Evolutionary conservation across 768 basidiomycete species (phyloP).

Genomic region (Trametes gibbosa): DNA sequence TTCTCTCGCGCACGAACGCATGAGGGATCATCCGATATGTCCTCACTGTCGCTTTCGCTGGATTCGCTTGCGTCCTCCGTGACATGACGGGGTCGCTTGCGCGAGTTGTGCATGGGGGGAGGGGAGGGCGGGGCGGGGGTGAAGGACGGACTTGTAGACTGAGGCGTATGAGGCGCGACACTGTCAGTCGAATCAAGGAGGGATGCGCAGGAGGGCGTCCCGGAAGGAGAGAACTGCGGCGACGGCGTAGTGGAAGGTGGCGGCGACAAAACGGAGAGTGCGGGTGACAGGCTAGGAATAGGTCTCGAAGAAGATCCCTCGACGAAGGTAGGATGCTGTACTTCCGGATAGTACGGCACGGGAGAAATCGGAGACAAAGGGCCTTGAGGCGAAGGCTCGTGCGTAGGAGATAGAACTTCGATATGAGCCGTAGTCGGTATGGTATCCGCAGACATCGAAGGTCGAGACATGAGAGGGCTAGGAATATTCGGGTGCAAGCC

Average conservation of each 20-base stretch:
- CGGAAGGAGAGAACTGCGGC: neutral
- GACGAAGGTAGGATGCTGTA: conserved; percentile 25
- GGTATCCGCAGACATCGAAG: neutral
- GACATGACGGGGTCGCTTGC: conserved; percentile 34
- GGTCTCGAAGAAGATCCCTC: conserved; percentile 35
- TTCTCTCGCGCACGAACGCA: conserved; percentile 36
- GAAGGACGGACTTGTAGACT: neutral
- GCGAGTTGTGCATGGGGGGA: conserved; percentile 27
- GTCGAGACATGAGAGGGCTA: neutral
- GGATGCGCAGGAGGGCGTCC: no score
- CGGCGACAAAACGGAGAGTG: neutral
- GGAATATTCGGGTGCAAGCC: conserved; percentile 17
- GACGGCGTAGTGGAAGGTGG: neutral
- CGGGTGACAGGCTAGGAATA: neutral
- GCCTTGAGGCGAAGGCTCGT: neutral
- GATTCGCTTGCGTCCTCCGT: conserved; percentile 31
- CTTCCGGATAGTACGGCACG: conserved; percentile 23
- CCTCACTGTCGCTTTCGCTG: conserved; percentile 30
- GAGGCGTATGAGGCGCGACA: conserved; percentile 4
- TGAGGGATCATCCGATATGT: conserved; percentile 33
- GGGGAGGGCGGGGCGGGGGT: conserved; percentile 34
- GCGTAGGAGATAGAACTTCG: conserved; percentile 7
- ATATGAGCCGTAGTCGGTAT: conserved; percentile 13
- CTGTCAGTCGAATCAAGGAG: neutral
- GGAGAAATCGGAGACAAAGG: conserved; percentile 4